Base-by-base conservation (phyloP, 2,329 filamentous ascomycete genomes). In the Verticillium zaregamsianum region DNA sequence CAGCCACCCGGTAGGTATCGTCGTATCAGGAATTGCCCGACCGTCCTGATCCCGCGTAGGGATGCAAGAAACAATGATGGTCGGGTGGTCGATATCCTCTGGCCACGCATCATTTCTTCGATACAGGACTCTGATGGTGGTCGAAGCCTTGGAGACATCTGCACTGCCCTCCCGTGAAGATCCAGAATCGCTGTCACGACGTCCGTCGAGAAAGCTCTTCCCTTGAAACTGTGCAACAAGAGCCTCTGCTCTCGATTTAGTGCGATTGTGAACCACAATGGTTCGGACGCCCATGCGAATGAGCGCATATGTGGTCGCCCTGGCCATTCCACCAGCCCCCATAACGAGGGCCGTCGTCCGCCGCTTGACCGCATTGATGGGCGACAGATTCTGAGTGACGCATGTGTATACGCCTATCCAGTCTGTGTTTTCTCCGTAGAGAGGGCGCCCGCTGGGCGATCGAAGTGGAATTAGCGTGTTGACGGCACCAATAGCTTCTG, bases 341-440 rank as follows among this genome's bases (percentile, higher is more conserved):
- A 90, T 82, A 23, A 90, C 80, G 15, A 90, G n/a, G 76, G 0
- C 82, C 86, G 1, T 79, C 83, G 2, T 80, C 82, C 11, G 74
- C 79, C 0, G 83, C 78, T 3, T 85, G 80, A 89, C 82, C 1
- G 84, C 86, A 64, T 90, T 90, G 3, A 89, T 88, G 0, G 90
- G 90, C 0, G 90, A 92, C 2, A 93, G 78, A 2, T 89, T 90
- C 35, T 89, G 82, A 5, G 87, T 82, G 49, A 93, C 84, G 69
- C 89, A 92, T 3, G 88, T 89, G 59, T 88, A 80, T 49, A 93
- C 90, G 5, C 90, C 90, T 35, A 92, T 89, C 88, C 90, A 93
- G 71, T 93, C 90, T 0, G 90, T 93, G 63, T 93, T 93, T 62
- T 93, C 90, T 1, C 90, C 91, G 65, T 92, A 91, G 0, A 93